Base-by-base conservation (phyloP, 495 filamentous ascomycete genomes). In the Hypoxylon crocopeplum region DNA sequence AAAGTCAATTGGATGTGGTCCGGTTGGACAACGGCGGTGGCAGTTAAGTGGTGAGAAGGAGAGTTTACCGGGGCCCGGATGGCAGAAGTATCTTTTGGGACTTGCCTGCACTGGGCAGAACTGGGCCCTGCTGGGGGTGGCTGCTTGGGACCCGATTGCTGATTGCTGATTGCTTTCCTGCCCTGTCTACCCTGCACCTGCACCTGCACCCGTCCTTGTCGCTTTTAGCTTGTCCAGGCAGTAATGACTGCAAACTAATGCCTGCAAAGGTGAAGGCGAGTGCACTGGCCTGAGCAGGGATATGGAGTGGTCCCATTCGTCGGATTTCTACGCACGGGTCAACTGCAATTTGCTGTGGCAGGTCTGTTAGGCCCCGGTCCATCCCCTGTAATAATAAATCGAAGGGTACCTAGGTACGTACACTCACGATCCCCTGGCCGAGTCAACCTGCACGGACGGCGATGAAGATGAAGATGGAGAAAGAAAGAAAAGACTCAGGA, bases 1-100 rank as follows among this genome's bases (percentile, higher is more conserved):
- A 59, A 52, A 59, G 61, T 59, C 61, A 59, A 64, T 64, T 64
- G 55, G 61, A 47, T 59, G 50, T 59, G 45, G 55, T 42, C 61
- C 55, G 50, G 61, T 59, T 59, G 61, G 55, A 56, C 54, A 59
- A 64, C 50, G 45, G 61, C 61, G 58, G 32, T 54, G 54, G 30
- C 40, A 51, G 59, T 59, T 59, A 45, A 64, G 21, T 59, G 55
- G 61, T 54, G 50, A 51, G 34, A 64, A 41, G 55, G 55, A 59
- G 49, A 55, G 45, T 59, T 64, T 59, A 54, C 55, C 39, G 44
- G 61, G 61, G 49, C 54, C 24, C 20, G 38, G 41, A 54, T 54
- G 45, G 37, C 48, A 64, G 60, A 64, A 64, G 57, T 63, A 62
- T 58, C 53, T 42, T 53, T 54, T 7, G 5, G 7, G 11, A 38